These are phyloP conservation scores for Choricystis sp. DNA, from an alignment of 139 green algal genomes.

Conservation along the genomic window DNA sequence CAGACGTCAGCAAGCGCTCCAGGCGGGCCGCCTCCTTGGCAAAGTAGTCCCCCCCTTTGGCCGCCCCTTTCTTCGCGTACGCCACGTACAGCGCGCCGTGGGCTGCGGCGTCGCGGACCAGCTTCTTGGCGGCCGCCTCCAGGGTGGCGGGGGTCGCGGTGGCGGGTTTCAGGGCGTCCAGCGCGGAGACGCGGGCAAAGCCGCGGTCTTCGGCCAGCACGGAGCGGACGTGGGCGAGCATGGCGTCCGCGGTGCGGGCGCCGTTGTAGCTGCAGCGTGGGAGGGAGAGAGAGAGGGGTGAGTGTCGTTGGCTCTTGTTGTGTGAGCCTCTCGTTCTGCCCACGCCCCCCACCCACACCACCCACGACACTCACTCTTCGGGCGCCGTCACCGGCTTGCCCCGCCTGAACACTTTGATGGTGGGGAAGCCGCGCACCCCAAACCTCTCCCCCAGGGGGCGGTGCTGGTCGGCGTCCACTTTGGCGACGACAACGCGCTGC, in stretches of 20 bases:
- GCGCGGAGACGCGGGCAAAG: background rate
- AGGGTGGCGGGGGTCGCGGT: background rate
- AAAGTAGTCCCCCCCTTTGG: background rate
- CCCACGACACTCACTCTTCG: constrained; percentile 28
- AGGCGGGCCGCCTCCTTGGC: background rate
- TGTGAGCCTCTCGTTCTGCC: too few relatives aligned
- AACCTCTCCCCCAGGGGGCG: constrained; percentile 47
- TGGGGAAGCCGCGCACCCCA: constrained; percentile 67
- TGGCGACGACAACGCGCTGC: constrained; percentile 54
- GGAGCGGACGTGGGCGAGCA: background rate
- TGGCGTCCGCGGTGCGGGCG: background rate
- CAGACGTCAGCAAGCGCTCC: background rate
- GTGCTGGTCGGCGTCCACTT: constrained; percentile 67
- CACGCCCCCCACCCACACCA: background rate
- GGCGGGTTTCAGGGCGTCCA: background rate
- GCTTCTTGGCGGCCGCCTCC: background rate
- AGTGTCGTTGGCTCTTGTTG: too few relatives aligned
- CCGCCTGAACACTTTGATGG: constrained; percentile 55
- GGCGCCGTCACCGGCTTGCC: constrained; percentile 35
- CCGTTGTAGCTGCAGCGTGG: background rate
- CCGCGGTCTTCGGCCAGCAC: background rate
- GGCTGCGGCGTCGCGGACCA: background rate
- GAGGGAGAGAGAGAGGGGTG: too few relatives aligned
- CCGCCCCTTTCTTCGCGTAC: background rate
- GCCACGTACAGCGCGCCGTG: background rate